Base-by-base conservation (phyloP, 768 basidiomycete genomes). In the Leccinum imitatum region DNA sequence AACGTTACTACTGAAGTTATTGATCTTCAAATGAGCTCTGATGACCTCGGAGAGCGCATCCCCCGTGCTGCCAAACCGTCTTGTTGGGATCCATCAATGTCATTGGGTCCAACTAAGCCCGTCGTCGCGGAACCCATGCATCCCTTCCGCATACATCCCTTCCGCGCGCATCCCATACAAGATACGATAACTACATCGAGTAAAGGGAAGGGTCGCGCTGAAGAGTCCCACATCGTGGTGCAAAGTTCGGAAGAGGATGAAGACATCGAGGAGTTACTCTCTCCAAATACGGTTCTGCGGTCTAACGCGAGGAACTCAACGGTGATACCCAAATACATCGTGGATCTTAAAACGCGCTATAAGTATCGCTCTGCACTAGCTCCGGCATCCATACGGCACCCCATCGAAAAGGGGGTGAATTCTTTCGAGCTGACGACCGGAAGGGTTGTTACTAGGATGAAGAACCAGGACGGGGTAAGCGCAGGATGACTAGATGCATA, bases 171-270 rank as follows among this genome's bases (percentile, higher is more conserved):
- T n/a, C n/a, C n/a, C n/a, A n/a, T n/a, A n/a, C n/a, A 53, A 30
- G n/a, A 35, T 39, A 58, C 33, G 23, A 25, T 15, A 50, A 4
- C 48, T 23, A 35, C 44, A 3, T 48, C 52, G 23, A 56, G 51
- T 14, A 72, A 72, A 46, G 70, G 71, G 25, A 75, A 69, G 61
- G 57, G 53, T 25, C 70, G 62, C 15, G 62, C 63, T 27, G 50
- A 50, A 39, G 64, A 64, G n/a, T 27, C 52, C 2, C 46, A 63
- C 11, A n/a, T 59, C 1, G 44, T 67, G 11, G 62, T 70, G 11
- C 59, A 66, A 35, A 63, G 53, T 46, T 39, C 41, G 69, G 70
- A 7, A 63, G 61, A 54, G 23, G 65, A 59, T 0, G 71, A 66
- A 6, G 61, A 62, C 0, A 72, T 72, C 6, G 50, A 21, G 21